phyloP scores from a whole-genome alignment of 139 green algal genomes.

The Choricystis sp. region DNA sequence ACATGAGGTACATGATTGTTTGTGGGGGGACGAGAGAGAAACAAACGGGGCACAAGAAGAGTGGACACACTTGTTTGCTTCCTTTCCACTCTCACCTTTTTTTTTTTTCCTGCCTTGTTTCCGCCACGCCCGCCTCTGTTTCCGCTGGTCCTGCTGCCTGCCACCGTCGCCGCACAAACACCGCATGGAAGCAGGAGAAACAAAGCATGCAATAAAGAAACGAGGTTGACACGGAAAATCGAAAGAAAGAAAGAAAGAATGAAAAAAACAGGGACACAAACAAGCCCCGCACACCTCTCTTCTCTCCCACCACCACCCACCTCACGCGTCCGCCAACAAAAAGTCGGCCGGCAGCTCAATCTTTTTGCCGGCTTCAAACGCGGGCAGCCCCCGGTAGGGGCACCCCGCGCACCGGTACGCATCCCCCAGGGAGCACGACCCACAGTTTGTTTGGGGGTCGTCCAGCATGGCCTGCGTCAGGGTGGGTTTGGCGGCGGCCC shows the following conservation, averaged over 20 bases:
- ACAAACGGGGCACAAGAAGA: not conserved
- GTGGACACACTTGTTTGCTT: too few relatives aligned
- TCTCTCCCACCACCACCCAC: not conserved
- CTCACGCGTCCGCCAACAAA: slow-evolving; percentile 51
- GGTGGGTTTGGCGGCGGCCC: slow-evolving; percentile 20
- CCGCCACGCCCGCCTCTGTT: too few relatives aligned
- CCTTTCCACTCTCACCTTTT: too few relatives aligned
- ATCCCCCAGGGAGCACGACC: slow-evolving; percentile 86
- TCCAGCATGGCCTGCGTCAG: slow-evolving; percentile 80
- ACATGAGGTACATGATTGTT: slow-evolving; percentile 91
- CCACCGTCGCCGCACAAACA: too few relatives aligned
- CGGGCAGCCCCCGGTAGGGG: slow-evolving; percentile 83
- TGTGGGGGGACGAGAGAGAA: not conserved
- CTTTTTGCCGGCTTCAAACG: slow-evolving; percentile 81
- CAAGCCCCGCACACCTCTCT: too few relatives aligned
- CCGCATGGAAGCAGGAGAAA: not conserved
- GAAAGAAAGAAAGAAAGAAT: too few relatives aligned
- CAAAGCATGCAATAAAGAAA: too few relatives aligned
- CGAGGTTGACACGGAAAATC: too few relatives aligned
- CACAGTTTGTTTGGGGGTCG: slow-evolving; percentile 76
- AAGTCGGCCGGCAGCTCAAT: slow-evolving; percentile 54
- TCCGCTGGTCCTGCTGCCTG: too few relatives aligned
- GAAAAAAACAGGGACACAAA: too few relatives aligned
- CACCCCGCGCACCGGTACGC: slow-evolving; percentile 87
- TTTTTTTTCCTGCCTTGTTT: too few relatives aligned